A percentile compares a stretch with the other conserved stretches of the same genome.
Conservation (phyloP, 2,329 filamentous ascomycete genomes). For the Diaporthe sp. region DNA sequence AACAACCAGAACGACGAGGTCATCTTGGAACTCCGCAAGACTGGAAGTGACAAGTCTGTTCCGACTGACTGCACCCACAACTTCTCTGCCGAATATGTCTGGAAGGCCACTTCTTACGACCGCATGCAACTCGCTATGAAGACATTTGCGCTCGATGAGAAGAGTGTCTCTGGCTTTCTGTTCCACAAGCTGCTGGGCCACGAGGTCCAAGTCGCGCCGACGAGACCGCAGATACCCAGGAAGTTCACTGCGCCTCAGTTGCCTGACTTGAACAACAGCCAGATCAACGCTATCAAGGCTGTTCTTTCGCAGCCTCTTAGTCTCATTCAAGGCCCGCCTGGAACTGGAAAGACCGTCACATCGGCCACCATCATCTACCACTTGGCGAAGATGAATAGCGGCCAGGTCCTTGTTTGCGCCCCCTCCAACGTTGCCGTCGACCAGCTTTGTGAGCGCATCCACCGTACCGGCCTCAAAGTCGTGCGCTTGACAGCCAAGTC, state of each 20-base stretch:
- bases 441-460: slow-evolving; percentile 96
- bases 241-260: slow-evolving; percentile 97
- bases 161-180: slow-evolving; percentile 98
- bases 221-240: slow-evolving; percentile 96
- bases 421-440: slow-evolving; percentile 99
- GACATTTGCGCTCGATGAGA: slow-evolving; percentile 96
- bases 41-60: slow-evolving; percentile 95
- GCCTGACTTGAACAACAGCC: slow-evolving; percentile 94
- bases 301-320: slow-evolving; percentile 94
- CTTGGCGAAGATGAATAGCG: slow-evolving; percentile 92
- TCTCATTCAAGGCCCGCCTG: slow-evolving; percentile 95
- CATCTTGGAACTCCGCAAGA: slow-evolving; percentile 92
- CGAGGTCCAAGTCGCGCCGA: slow-evolving; percentile 92
- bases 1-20: slow-evolving; percentile 99
- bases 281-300: slow-evolving; percentile 96
- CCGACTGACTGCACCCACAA: slow-evolving; percentile 97
- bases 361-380: slow-evolving; percentile 99
- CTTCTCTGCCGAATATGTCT: slow-evolving; percentile 98
- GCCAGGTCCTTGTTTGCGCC: slow-evolving; percentile 95
- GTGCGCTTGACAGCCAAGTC: slow-evolving; percentile 99
- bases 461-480: slow-evolving; percentile 94
- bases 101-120: slow-evolving; percentile 99
- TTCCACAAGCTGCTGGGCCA: slow-evolving; percentile 97
- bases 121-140: slow-evolving; percentile 99
- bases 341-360: slow-evolving; percentile 98